Evolutionary conservation across 176 grass and related monocot genomes (phyloP).

Genomic region (Carex cristatella): DNA sequence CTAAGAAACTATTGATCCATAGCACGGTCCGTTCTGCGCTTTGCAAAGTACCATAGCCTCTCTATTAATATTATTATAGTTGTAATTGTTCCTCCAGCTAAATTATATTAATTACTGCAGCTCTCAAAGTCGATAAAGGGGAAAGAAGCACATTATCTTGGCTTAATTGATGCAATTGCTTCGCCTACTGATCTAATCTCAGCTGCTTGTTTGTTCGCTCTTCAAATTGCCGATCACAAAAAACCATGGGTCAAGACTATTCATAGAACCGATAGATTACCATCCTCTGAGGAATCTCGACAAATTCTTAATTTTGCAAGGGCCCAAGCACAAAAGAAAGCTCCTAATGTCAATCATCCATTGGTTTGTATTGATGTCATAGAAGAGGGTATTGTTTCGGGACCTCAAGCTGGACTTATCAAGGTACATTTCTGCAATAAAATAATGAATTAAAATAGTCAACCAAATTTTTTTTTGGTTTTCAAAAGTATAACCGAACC

Average conservation of each 20-base stretch:
- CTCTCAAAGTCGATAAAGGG: constrained; percentile 77
- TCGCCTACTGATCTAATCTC: constrained; percentile 52
- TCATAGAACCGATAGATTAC: constrained; percentile 59
- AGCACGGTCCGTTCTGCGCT: no score
- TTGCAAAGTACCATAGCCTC: no score
- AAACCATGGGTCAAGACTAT: constrained; percentile 76
- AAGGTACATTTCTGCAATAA: constrained; percentile 45
- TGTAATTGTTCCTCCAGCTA: background rate
- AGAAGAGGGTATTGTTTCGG: constrained; percentile 70
- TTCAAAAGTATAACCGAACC: no score
- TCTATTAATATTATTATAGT: background rate
- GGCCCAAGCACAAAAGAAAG: constrained; percentile 43
- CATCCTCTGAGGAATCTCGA: constrained; percentile 37
- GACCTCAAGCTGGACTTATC: constrained; percentile 55
- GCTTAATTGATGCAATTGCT: constrained; percentile 59
- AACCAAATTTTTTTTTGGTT: no score
- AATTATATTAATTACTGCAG: constrained; percentile 31
- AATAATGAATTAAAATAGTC: background rate
- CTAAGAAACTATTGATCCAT: background rate
- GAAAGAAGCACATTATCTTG: constrained; percentile 48
- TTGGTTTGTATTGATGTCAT: constrained; percentile 75
- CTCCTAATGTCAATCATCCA: constrained; percentile 51
- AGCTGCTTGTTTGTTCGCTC: constrained; percentile 53
- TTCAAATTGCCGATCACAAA: constrained; percentile 58
- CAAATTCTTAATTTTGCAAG: constrained; percentile 58